These are phyloP conservation scores for Talaromyces sp. DNA, from an alignment of 2,329 filamentous ascomycete genomes.

Conservation along the genomic window DNA sequence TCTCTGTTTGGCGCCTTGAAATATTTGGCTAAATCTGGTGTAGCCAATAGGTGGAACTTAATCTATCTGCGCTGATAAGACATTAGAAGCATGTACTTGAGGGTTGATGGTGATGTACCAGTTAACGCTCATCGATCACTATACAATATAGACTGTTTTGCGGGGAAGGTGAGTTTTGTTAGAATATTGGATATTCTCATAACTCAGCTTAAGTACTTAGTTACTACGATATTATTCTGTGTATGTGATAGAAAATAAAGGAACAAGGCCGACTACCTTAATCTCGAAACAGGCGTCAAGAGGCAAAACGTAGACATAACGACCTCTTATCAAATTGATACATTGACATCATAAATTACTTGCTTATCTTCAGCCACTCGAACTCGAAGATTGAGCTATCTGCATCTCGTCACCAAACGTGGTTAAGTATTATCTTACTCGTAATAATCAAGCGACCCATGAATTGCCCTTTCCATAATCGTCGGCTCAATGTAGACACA, in stretches of 20 bases:
- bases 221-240: not conserved
- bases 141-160: not conserved
- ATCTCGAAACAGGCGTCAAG: not conserved
- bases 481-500: not conserved
- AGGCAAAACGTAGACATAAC: not conserved
- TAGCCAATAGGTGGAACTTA: not conserved
- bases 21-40: not conserved
- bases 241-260: not conserved
- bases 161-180: not conserved
- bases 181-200: not conserved
- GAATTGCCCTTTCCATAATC: not conserved
- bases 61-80: not conserved
- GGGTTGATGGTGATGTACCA: not conserved
- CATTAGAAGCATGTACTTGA: not conserved
- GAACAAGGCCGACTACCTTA: not conserved
- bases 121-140: not conserved
- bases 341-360: not conserved
- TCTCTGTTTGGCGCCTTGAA: not conserved
- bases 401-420: constrained; percentile 16
- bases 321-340: not conserved
- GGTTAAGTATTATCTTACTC: constrained; percentile 2
- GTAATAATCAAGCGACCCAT: not conserved
- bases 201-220: not conserved
- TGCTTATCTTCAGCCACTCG: constrained; percentile 4
- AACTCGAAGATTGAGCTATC: not conserved